Evolutionary conservation across 352 stramenopile species (phyloP).

Genomic region (Phytophthora sansomeana): DNA sequence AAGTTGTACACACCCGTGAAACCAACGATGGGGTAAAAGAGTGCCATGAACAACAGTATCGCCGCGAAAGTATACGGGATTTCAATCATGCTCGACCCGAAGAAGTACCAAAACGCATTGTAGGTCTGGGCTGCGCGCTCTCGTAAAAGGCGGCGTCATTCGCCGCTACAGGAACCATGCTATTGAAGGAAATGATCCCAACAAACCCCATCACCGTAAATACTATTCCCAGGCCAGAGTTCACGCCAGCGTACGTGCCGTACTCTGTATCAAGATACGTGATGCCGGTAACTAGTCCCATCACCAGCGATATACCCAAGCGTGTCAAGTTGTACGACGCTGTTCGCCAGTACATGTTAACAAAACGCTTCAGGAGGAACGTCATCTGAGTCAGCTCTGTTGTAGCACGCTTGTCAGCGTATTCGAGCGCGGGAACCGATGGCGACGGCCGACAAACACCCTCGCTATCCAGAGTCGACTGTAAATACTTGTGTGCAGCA

Average conservation of each 20-base stretch:
- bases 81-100: slow-evolving; percentile 14
- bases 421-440: slow-evolving; percentile 8
- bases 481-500: not conserved
- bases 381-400: slow-evolving; percentile 27
- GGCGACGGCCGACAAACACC: slow-evolving; percentile 4
- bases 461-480: slow-evolving; percentile 7
- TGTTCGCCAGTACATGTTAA: slow-evolving; percentile 12
- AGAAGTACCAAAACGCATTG: slow-evolving; percentile 29
- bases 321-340: slow-evolving; percentile 26
- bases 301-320: slow-evolving; percentile 1
- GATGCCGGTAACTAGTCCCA: slow-evolving; percentile 3
- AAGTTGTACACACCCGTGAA: slow-evolving; percentile 28
- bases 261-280: slow-evolving; percentile 13
- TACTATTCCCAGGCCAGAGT: slow-evolving; percentile 20
- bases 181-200: slow-evolving; percentile 11
- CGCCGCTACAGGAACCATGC: slow-evolving; percentile 5
- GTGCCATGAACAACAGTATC: slow-evolving; percentile 12
- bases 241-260: no score
- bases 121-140: slow-evolving; percentile 24
- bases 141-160: slow-evolving; percentile 20
- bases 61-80: slow-evolving; percentile 13
- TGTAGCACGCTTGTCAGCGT: slow-evolving; percentile 20
- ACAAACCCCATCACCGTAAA: slow-evolving; percentile 14
- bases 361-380: slow-evolving; percentile 1
- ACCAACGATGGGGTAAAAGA: slow-evolving; percentile 23